Base-by-base conservation (phyloP, 371 early-diverging fungal species). In the Mortierella sp. region DNA sequence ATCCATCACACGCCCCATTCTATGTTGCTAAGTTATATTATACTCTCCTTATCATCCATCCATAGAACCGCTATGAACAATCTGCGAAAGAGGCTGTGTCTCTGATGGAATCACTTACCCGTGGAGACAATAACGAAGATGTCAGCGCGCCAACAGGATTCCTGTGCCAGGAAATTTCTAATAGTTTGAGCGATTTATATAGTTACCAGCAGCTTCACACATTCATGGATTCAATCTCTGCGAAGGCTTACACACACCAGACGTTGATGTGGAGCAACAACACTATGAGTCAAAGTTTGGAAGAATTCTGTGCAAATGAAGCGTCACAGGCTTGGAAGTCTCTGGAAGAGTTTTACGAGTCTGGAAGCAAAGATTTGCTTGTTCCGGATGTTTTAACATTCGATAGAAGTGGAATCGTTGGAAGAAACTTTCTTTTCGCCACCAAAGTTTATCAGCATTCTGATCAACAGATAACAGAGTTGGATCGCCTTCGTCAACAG, bases 21-120 rank as follows among this genome's bases (percentile, higher is more conserved):
- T 10, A n/a, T 12, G 9, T 26, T 14, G 26, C 32, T 26, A 57
- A 60, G 61, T n/a, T 20, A 60, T 60, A 60, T 20, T 60, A 16
- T 1, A 20, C n/a, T 59, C 0, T 14, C 14, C 3, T n/a, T 43
- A 20, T 16, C 61, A 52, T 1, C n/a, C 24, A 9, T 35, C 18
- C 4, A 40, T 72, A 81, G 76, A 68, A 37, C 28, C 83, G 83
- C 5, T 81, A 76, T 57, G 83, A 81, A 57, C 73, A 76, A 11
- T 69, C 72, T 2, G 61, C 64, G 1, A 65, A 68, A 20, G 73
- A 75, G 2, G 76, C 76, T 5, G 61, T 64, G n/a, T 37, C 68
- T 5, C 28, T 68, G 3, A 43, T 79, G 58, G 66, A 20, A n/a
- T 47, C 68, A 0, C 54, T 43, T 14, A 12, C 24, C 12, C 62